Conservation (phyloP, 2,329 filamentous ascomycete species). For the Mycosphaerella sp. region DNA sequence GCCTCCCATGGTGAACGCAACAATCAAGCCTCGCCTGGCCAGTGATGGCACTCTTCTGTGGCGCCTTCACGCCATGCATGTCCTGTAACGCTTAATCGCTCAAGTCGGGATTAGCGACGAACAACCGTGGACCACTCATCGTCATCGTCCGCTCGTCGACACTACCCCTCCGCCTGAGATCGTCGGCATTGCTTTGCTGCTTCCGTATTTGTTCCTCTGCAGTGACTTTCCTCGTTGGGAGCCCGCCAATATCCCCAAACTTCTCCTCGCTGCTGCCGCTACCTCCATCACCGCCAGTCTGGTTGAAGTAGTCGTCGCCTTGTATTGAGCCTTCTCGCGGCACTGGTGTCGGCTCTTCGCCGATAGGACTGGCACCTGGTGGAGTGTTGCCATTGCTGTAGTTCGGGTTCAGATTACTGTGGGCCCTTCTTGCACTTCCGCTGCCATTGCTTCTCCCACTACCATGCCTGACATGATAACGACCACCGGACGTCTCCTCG, state of each 20-base stretch:
- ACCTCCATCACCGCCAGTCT: constrained; percentile 37
- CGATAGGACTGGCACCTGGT: constrained; percentile 42
- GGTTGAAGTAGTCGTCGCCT: constrained; percentile 39
- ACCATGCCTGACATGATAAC: constrained; percentile 62
- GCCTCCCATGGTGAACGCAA: neutral
- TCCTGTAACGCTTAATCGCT: constrained; percentile 36
- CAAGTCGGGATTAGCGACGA: constrained; percentile 78
- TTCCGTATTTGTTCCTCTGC: constrained; percentile 43
- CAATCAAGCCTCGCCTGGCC: neutral
- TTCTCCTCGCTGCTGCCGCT: constrained; percentile 47
- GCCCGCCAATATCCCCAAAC: constrained; percentile 50
- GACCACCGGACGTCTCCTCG: constrained; percentile 52
- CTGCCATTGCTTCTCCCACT: constrained; percentile 63
- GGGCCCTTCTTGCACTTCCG: constrained; percentile 38
- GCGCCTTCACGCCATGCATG: neutral
- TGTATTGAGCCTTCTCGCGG: constrained; percentile 32
- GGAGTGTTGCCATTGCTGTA: constrained; percentile 50
- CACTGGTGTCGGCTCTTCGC: constrained; percentile 44
- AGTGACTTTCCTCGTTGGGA: constrained; percentile 40
- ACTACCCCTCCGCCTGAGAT: constrained; percentile 69
- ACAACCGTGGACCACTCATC: constrained; percentile 62
- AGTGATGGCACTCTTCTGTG: neutral
- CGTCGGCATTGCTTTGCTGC: constrained; percentile 62
- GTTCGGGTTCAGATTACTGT: constrained; percentile 35
- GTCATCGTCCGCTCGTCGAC: constrained; percentile 78